A percentile compares a stretch with the other conserved stretches of the same genome.
Conservation (phyloP, 306 rosid genomes). For the Pyrus communis region DNA sequence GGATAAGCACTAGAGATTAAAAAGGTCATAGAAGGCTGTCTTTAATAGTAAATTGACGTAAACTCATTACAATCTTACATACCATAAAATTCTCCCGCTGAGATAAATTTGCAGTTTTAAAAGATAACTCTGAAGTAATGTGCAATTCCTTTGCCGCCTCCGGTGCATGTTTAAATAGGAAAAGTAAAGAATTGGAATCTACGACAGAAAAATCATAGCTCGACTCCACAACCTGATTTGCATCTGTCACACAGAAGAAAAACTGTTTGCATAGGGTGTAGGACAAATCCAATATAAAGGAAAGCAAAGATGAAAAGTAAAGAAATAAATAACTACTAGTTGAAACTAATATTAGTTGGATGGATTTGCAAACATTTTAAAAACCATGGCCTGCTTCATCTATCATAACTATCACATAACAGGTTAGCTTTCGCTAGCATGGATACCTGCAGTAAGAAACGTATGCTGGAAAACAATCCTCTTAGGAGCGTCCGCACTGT, state of each 20-base stretch:
- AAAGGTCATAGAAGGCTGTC: not conserved
- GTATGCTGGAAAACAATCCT: conserved; percentile 79
- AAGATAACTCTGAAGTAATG: conserved; percentile 48
- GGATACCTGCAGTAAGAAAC: conserved; percentile 67
- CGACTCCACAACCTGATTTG: conserved; percentile 58
- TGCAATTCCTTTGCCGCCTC: conserved; percentile 75
- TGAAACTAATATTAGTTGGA: not conserved
- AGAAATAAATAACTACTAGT: not conserved
- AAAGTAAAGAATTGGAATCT: conserved; percentile 87
- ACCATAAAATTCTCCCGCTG: conserved; percentile 72
- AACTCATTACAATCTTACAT: conserved; percentile 21
- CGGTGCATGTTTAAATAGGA: conserved; percentile 78
- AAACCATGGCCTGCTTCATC: not conserved
- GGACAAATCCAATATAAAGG: not conserved
- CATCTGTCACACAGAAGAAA: conserved; percentile 45
- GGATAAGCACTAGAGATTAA: not conserved
- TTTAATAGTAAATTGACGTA: not conserved
- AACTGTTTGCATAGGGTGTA: not conserved
- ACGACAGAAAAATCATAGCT: conserved; percentile 77
- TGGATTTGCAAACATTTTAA: not conserved
- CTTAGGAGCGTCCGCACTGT: conserved; percentile 76
- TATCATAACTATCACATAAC: not conserved
- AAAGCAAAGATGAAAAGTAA: not conserved
- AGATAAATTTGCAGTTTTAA: conserved; percentile 53
- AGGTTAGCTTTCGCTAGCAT: conserved; percentile 1